A percentile compares a stretch with the other conserved stretches of the same genome.
phyloP scores from a whole-genome alignment of 2,329 filamentous ascomycete species.

The Fusarium staphyleae region DNA sequence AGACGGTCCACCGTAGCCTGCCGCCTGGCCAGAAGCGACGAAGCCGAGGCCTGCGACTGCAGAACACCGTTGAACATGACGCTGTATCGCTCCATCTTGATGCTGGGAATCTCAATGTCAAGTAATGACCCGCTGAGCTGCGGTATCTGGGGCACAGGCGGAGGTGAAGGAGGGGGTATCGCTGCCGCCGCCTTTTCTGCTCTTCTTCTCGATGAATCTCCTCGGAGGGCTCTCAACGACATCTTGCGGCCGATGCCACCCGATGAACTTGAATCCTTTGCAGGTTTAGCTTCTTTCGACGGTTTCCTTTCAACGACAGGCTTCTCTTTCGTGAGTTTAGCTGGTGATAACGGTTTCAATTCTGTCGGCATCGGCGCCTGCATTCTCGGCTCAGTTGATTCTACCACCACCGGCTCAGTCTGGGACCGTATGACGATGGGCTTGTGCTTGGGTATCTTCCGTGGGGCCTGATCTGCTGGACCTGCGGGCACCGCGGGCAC shows the following conservation, averaged over 20 bases:
- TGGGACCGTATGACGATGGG: constrained; percentile 54
- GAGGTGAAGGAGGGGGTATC: constrained; percentile 24
- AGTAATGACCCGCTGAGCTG: constrained; percentile 54
- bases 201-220: constrained; percentile 33
- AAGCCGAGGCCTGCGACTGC: constrained; percentile 48
- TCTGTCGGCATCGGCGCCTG: constrained; percentile 13
- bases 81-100: constrained; percentile 87
- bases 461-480: constrained; percentile 21
- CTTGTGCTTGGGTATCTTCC: constrained; percentile 48
- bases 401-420: constrained; percentile 46
- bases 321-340: constrained; percentile 25
- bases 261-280: constrained; percentile 30
- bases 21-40: constrained; percentile 59
- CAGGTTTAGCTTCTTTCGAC: constrained; percentile 19
- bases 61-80: constrained; percentile 89
- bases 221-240: constrained; percentile 36
- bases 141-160: constrained; percentile 25
- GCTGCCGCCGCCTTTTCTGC: constrained; percentile 23
- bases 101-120: constrained; percentile 79
- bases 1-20: constrained; percentile 67
- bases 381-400: constrained; percentile 10
- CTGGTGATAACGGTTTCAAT: constrained; percentile 15
- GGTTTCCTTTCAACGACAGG: constrained; percentile 16
- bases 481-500: background rate
- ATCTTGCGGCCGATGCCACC: constrained; percentile 40